A percentile compares a stretch with the other conserved stretches of the same genome.
Conservation (phyloP, 352 stramenopile species). For the Globisporangium carolinianum region DNA sequence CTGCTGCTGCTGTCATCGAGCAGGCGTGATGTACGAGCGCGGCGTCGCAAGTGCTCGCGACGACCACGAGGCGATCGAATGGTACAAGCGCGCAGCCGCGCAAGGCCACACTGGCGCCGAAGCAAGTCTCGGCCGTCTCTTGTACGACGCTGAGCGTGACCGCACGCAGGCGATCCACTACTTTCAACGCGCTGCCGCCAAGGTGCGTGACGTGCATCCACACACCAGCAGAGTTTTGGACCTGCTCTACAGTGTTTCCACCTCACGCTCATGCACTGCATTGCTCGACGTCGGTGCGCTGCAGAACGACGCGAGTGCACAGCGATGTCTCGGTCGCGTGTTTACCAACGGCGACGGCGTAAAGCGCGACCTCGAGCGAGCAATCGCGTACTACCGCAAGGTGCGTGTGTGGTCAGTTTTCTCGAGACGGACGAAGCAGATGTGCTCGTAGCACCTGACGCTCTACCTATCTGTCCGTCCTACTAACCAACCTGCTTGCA, state of each 20-base stretch:
- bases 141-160: conserved; percentile 24
- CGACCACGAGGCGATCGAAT: conserved; percentile 23
- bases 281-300: background rate
- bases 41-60: conserved; percentile 17
- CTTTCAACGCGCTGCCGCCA: conserved; percentile 45
- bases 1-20: background rate
- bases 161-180: conserved; percentile 55
- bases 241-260: no score
- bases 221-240: no score
- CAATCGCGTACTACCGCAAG: conserved; percentile 38
- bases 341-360: conserved; percentile 40
- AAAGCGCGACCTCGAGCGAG: conserved; percentile 50
- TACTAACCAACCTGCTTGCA: no score
- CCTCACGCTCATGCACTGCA: no score
- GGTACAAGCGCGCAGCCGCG: conserved; percentile 52
- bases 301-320: conserved; percentile 35
- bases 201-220: conserved; percentile 16
- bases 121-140: conserved; percentile 37
- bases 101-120: conserved; percentile 41
- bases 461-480: no score
- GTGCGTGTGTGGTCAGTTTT: conserved; percentile 12
- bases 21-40: conserved; percentile 29
- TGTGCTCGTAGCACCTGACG: no score
- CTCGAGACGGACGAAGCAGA: no score
- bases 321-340: conserved; percentile 38